Evolutionary conservation across 495 filamentous ascomycete species (phyloP).

Genomic region (Penicillium taxi): DNA sequence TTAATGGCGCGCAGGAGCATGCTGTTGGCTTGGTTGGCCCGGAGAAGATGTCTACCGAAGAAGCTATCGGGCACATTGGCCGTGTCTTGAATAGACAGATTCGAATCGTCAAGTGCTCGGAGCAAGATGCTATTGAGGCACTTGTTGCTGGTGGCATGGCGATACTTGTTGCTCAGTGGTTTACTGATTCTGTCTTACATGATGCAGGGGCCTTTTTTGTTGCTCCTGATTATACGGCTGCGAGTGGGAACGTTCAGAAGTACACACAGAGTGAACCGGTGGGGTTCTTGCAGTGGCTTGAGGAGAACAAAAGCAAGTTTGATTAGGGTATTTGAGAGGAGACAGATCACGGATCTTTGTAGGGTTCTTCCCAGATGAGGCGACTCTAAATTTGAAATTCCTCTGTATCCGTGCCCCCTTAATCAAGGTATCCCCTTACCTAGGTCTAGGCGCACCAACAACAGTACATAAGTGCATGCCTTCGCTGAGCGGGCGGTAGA

Average conservation of each 20-base stretch:
- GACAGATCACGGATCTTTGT: too few relatives aligned
- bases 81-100: conserved; percentile 6
- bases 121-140: conserved; percentile 3
- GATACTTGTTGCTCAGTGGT: conserved; percentile 1
- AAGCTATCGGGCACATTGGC: conserved; percentile 6
- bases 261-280: conserved; percentile 25
- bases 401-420: too few relatives aligned
- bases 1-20: conserved; percentile 4
- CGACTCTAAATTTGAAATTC: too few relatives aligned
- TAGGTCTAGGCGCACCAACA: too few relatives aligned
- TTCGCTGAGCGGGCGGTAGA: too few relatives aligned
- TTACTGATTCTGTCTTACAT: conserved; percentile 2
- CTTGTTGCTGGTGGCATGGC: conserved; percentile 1
- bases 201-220: conserved; percentile 1
- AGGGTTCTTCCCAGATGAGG: too few relatives aligned
- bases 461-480: too few relatives aligned
- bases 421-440: too few relatives aligned
- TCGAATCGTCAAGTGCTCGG: conserved; percentile 1
- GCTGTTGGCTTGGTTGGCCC: conserved; percentile 7
- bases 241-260: conserved; percentile 6
- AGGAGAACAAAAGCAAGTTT: conserved; percentile 15
- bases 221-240: neutral
- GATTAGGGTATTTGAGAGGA: too few relatives aligned
- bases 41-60: conserved; percentile 2
- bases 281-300: conserved; percentile 42